Evolutionary conservation across 768 basidiomycete genomes (phyloP).

Genomic region (Phlebiopsis gigantea): DNA sequence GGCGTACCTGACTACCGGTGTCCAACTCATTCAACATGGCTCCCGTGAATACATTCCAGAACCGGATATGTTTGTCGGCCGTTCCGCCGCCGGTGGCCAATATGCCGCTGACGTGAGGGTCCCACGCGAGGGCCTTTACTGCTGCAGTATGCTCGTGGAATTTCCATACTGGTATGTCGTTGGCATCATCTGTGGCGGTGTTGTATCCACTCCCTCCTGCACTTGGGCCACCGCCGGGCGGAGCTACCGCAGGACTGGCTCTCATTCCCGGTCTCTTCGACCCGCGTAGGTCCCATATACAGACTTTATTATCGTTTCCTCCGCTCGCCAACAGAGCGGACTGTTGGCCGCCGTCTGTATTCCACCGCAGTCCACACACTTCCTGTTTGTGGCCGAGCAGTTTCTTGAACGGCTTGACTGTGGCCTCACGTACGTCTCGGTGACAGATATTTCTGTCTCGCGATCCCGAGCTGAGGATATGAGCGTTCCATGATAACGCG

Average conservation of each 20-base stretch:
- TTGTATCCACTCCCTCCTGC: slow-evolving; percentile 15
- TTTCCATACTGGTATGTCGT: slow-evolving; percentile 72
- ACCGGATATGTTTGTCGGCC: slow-evolving; percentile 97
- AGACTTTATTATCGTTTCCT: slow-evolving; percentile 98
- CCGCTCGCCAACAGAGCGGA: slow-evolving; percentile 78
- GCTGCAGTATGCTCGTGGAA: slow-evolving; percentile 97
- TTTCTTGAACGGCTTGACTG: slow-evolving; percentile 58
- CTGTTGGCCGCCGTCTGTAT: slow-evolving; percentile 42
- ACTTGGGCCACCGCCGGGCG: slow-evolving; percentile 14
- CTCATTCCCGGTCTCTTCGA: slow-evolving; percentile 39
- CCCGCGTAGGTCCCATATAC: slow-evolving; percentile 90
- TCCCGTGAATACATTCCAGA: slow-evolving; percentile 93
- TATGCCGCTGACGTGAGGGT: slow-evolving; percentile 87
- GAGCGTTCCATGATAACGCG: slow-evolving; percentile 89
- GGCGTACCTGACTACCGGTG: slow-evolving; percentile 87
- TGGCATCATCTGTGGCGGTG: slow-evolving; percentile 18
- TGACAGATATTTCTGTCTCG: slow-evolving; percentile 89
- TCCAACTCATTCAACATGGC: slow-evolving; percentile 83
- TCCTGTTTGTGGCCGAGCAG: slow-evolving; percentile 84
- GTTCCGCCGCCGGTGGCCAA: slow-evolving; percentile 96
- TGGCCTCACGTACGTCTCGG: slow-evolving; percentile 80
- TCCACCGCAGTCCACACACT: slow-evolving; percentile 96
- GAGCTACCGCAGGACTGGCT: slow-evolving; percentile 13
- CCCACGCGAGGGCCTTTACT: slow-evolving; percentile 98
- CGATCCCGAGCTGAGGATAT: slow-evolving; percentile 85